Percentiles rank a stretch among this genome's conserved stretches.
These are phyloP conservation scores for Chenopodium album DNA, from an alignment of 148 eudicot species.

Conservation along the genomic window DNA sequence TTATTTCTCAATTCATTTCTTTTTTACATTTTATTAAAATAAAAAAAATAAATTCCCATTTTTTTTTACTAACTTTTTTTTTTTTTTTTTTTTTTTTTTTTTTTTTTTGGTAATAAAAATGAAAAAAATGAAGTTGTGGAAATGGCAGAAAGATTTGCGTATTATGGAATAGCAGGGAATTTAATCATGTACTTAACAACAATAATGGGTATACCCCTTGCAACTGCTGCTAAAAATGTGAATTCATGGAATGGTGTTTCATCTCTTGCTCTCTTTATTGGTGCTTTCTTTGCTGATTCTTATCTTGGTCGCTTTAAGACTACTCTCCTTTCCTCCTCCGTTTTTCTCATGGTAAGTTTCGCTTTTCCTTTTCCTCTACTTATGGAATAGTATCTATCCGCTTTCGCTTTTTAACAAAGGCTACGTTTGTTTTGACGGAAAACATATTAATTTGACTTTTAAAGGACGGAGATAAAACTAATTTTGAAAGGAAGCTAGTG, in stretches of 20 bases:
- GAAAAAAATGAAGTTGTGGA: slow-evolving; percentile 38
- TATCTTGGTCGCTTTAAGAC: slow-evolving; percentile 62
- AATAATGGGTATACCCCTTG: slow-evolving; percentile 38
- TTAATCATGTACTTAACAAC: slow-evolving; percentile 51
- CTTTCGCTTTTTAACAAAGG: too few species aligned
- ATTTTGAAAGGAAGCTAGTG: too few species aligned
- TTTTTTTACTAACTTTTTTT: neutral
- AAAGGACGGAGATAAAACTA: too few species aligned
- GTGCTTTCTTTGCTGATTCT: slow-evolving; percentile 67
- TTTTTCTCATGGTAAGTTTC: slow-evolving; percentile 47
- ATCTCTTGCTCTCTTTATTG: slow-evolving; percentile 30
- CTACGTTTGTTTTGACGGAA: too few species aligned
- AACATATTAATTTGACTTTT: neutral
- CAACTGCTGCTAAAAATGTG: slow-evolving; percentile 61
- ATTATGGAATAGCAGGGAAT: slow-evolving; percentile 49
- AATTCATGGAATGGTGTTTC: slow-evolving; percentile 57
- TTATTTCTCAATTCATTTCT: neutral
- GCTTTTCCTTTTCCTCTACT: neutral
- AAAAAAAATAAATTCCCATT: neutral
- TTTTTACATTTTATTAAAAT: neutral
- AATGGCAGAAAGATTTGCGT: slow-evolving; percentile 49
- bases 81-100: neutral
- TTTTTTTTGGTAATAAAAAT: neutral
- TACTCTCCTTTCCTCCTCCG: slow-evolving; percentile 50
- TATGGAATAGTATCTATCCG: too few species aligned